Evolutionary conservation across 345 rosid genomes (phyloP), one percentile per base, ranked within the genome.

Genomic region (Populus deltoides): DNA sequence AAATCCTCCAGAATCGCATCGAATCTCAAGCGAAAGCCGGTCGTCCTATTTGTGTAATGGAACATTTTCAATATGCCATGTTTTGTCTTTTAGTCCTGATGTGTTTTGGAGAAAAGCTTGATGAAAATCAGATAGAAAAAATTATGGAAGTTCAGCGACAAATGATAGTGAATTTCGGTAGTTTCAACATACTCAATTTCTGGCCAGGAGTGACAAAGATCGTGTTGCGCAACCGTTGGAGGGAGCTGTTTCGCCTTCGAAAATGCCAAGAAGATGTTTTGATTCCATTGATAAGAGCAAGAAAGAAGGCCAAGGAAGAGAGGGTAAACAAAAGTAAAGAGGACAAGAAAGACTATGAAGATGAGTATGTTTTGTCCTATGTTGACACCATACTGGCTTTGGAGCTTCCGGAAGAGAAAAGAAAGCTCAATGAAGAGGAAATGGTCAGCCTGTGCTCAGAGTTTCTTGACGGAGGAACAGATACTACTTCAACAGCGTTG

Each of bases 181-280:
- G 9, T 29, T 59, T 59, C 63, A 10, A 59, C 10, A 59, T 59
- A 59, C 63, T 59, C 63, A 59, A 59, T 59, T 59, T 59, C 6
- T 59, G 63, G 63, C 63, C 63, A n/a, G n/a, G 63, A 59, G 63
- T 59, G 63, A 59, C 63, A n/a, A 59, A n/a, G 29, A 59, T 59
- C n/a, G 27, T n/a, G 63, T 10, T 59, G 63, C 63, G 63, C 12
- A 59, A n/a, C 13, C 63, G 29, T n/a, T 59, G 63, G 63, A n/a
- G n/a, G 25, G 63, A 59, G 27, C 4, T 59, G 12, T 59, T 59
- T 9, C 6, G 6, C 63, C 63, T n/a, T 24, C 63, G 63, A 24
- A 59, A n/a, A 59, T 9, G 13, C 6, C 63, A 59, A 59, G 63
- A 59, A 9, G 29, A 59, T 59, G 29, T 59, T 3, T 59, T 59